phyloP scores from a whole-genome alignment of 1,284 basidiomycete species.

The Boletus smithii region DNA sequence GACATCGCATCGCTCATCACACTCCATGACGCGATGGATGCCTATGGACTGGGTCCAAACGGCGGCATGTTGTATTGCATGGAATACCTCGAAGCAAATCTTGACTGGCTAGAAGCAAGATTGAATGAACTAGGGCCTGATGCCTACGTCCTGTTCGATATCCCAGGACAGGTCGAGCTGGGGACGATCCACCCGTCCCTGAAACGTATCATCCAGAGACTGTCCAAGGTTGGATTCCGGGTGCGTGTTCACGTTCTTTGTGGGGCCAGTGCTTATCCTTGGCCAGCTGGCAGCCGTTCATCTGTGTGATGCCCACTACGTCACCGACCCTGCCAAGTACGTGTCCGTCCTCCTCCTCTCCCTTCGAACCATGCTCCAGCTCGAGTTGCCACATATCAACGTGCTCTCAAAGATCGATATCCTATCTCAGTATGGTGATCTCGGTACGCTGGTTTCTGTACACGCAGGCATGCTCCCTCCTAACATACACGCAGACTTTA shows the following conservation, averaged over 20 bases:
- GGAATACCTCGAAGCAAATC: conserved; percentile 94
- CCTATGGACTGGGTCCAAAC: conserved; percentile 88
- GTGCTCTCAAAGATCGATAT: conserved; percentile 96
- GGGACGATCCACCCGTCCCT: conserved; percentile 93
- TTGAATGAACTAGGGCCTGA: conserved; percentile 68
- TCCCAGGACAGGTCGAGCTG: conserved; percentile 96
- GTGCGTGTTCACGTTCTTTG: conserved; percentile 49
- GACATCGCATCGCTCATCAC: conserved; percentile 87
- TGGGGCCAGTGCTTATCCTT: conserved; percentile 11
- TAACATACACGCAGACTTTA: conserved; percentile 68
- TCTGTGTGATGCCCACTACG: conserved; percentile 94
- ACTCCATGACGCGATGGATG: conserved; percentile 84
- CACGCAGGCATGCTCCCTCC: neutral
- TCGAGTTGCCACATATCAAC: conserved; percentile 96
- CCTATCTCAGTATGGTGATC: conserved; percentile 80
- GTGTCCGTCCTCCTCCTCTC: conserved; percentile 90
- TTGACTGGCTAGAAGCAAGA: conserved; percentile 87
- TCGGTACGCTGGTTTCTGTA: conserved; percentile 51
- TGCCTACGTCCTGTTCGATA: conserved; percentile 90
- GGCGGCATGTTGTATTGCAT: conserved; percentile 97
- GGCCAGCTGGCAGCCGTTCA: conserved; percentile 88
- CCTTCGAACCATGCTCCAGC: conserved; percentile 94
- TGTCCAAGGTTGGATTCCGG: conserved; percentile 79
- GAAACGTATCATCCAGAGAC: conserved; percentile 65
- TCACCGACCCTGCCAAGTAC: conserved; percentile 95